Percentiles rank a stretch among this genome's conserved stretches.
phyloP scores from a whole-genome alignment of 2,329 filamentous ascomycete species.

The Colletotrichum higginsianum region DNA sequence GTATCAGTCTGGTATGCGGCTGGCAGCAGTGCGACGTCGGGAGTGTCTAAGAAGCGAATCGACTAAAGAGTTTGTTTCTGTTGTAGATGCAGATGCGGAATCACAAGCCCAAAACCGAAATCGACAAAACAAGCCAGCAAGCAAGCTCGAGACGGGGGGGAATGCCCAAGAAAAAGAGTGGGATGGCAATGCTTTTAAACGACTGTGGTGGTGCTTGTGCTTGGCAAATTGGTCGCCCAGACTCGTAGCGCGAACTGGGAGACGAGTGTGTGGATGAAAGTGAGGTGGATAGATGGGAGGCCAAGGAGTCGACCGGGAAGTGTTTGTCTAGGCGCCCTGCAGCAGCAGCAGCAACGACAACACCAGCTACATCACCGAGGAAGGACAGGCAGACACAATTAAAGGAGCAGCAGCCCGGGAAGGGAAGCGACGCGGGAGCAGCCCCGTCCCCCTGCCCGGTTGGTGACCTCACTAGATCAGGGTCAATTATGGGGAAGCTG shows the following conservation, averaged over 20 bases:
- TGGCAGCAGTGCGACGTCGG: not conserved
- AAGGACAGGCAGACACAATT: not conserved
- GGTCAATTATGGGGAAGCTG: slow-evolving; percentile 5
- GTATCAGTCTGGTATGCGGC: not conserved
- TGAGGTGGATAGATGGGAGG: not conserved
- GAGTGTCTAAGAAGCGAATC: not conserved
- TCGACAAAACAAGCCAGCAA: slow-evolving; percentile 18
- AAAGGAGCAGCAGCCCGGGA: not conserved
- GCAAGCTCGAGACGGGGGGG: slow-evolving; percentile 6
- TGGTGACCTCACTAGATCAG: slow-evolving; percentile 34
- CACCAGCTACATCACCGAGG: not conserved
- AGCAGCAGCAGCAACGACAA: not conserved
- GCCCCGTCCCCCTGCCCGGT: not conserved
- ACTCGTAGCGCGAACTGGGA: slow-evolving; percentile 20
- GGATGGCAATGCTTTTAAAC: slow-evolving; percentile 37
- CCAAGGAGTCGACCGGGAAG: slow-evolving; percentile 2
- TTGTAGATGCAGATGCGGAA: slow-evolving; percentile 16
- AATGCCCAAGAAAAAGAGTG: slow-evolving; percentile 30
- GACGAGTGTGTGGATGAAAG: slow-evolving; percentile 6
- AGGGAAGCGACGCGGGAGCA: slow-evolving; percentile 11
- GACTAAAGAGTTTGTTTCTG: not conserved
- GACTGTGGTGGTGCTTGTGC: slow-evolving; percentile 12
- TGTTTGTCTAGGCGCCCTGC: slow-evolving; percentile 26
- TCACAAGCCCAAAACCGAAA: slow-evolving; percentile 18
- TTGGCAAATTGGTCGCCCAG: slow-evolving; percentile 35